phyloP scores from a whole-genome alignment of 345 rosid genomes.

The Hibiscus mutabilis region DNA sequence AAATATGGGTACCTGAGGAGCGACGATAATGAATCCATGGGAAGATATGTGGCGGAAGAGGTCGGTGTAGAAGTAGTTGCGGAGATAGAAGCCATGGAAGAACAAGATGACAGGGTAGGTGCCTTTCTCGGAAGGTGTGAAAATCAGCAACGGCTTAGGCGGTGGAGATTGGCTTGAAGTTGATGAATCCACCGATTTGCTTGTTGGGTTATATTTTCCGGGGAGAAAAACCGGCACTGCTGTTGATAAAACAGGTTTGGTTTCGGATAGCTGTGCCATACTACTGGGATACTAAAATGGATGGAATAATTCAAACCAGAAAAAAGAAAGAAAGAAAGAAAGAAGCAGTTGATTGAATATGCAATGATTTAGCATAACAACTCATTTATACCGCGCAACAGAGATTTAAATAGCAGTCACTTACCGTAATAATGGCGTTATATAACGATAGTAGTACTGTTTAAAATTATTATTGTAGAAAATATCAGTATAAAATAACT shows the following conservation, averaged over 20 bases:
- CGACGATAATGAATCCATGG: conserved; percentile 40
- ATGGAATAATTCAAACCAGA: not conserved
- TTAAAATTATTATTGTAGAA: no score
- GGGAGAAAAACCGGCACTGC: not conserved
- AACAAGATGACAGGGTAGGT: conserved; percentile 31
- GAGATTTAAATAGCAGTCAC: no score
- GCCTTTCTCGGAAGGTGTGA: conserved; percentile 21
- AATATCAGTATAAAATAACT: no score
- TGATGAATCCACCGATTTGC: not conserved
- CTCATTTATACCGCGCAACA: no score
- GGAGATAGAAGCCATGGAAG: conserved; percentile 28
- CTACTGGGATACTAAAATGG: not conserved
- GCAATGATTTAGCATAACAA: no score
- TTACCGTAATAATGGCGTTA: no score
- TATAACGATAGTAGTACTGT: no score
- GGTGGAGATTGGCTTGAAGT: conserved; percentile 3
- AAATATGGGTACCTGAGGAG: conserved; percentile 36
- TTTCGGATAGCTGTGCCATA: not conserved
- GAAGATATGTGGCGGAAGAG: conserved; percentile 30
- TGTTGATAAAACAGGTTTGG: not conserved
- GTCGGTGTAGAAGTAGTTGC: conserved; percentile 22
- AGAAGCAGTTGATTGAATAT: no score
- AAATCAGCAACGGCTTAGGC: conserved; percentile 26
- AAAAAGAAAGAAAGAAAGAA: no score
- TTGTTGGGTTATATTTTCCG: not conserved